A percentile compares a stretch with the other conserved stretches of the same genome.
These are phyloP conservation scores for Kewa caespitosa DNA, from an alignment of 179 eudicot genomes.

Conservation along the genomic window DNA sequence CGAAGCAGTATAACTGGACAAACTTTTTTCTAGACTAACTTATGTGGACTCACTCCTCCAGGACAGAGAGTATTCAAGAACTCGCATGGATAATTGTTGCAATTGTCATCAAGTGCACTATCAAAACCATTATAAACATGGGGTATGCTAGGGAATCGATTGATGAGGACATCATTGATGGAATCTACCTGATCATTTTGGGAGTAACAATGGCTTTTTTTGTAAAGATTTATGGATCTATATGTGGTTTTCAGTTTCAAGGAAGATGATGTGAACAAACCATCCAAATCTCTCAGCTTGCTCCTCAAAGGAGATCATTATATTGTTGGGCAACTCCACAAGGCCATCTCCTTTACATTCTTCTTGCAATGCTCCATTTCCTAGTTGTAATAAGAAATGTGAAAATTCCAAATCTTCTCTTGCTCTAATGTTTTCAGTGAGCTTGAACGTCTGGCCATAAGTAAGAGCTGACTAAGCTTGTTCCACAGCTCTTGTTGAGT, in stretches of 20 bases:
- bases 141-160: neutral
- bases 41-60: conserved; percentile 6
- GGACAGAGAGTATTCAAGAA: conserved; percentile 12
- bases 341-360: neutral
- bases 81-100: neutral
- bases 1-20: neutral
- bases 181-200: neutral
- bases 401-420: neutral
- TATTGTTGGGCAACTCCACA: neutral
- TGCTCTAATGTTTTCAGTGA: neutral
- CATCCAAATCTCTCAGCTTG: neutral
- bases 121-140: neutral
- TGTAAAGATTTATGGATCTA: neutral
- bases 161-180: neutral
- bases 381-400: neutral
- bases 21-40: neutral
- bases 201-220: neutral
- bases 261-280: neutral
- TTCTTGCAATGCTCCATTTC: neutral
- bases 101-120: neutral
- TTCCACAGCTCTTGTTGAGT: neutral
- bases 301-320: neutral
- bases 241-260: neutral
- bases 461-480: neutral
- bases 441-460: neutral